Base-by-base conservation (phyloP, 768 basidiomycete species). In the Auricularia sp. region DNA sequence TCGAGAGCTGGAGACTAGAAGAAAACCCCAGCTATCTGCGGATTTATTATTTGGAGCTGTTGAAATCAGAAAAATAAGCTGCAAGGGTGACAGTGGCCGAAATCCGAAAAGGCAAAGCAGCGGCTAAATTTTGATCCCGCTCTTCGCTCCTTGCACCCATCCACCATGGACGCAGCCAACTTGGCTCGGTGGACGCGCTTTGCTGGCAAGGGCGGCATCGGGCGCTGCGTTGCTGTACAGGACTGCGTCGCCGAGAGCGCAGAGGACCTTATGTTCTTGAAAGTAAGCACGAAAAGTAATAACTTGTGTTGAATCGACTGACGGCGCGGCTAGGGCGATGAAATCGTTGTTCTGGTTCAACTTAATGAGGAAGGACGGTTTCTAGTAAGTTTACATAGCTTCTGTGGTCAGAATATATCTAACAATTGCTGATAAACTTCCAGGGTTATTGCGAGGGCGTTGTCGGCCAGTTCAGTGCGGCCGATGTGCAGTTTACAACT, bases 401-500 rank as follows among this genome's bases (percentile, higher is more conserved):
- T 29, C 43, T 58, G 23, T 64, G 23, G 23, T 61, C 36, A 23
- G 18, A 16, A 10, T 35, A 14, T 29, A 29, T 29, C 29, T 29
- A 29, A 29, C 1, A 29, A 29, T 29, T 29, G 29, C 29, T 29
- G 29, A 29, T 29, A 16, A 62, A 23, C 39, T 42, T 60, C 0
- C 68, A 91, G 90, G 91, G 92, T 3, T 89, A 87, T 68, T 94
- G 91, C 70, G 91, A 94, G 75, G 91, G 87, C 62, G 88, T 93
- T 62, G 88, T 93, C 2, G 91, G 91, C 10, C 80, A 84, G 4
- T 93, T 94, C 71, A 75, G 76, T 18, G 85, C 81, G 0, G 67
- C 73, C 23, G 77, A 87, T 64, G 91, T 94, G 10, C 81, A 76
- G 6, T 90, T 93, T 70, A 84, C 84, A 65, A 78, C 81, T 2